Evolutionary conservation across 1,284 basidiomycete species (phyloP).

Genomic region (Hymenochaete sp.): DNA sequence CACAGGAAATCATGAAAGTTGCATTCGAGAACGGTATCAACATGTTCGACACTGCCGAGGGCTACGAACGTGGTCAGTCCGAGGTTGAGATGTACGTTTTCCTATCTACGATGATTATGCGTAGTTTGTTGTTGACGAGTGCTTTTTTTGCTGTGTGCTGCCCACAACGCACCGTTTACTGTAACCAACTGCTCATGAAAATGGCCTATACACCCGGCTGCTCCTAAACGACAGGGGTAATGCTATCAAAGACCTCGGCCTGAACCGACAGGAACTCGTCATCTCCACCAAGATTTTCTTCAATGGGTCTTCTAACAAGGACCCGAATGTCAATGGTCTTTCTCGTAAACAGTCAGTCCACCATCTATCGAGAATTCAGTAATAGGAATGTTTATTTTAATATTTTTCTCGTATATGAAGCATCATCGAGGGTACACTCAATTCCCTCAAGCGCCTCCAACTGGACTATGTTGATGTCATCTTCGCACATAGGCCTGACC

Average conservation of each 20-base stretch:
- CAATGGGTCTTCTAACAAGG: constrained; percentile 18
- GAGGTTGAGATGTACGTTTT: constrained; percentile 54
- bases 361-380: neutral
- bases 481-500: constrained; percentile 25
- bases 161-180: neutral
- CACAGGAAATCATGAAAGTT: constrained; percentile 18
- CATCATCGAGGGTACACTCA: constrained; percentile 17
- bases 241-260: constrained; percentile 65
- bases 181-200: neutral
- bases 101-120: constrained; percentile 21
- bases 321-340: constrained; percentile 15
- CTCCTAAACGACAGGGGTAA: constrained; percentile 46
- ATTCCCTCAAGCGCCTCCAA: constrained; percentile 22
- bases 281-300: constrained; percentile 65
- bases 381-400: no score
- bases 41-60: constrained; percentile 23
- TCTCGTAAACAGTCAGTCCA: constrained; percentile 12
- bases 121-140: constrained; percentile 13
- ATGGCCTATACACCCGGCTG: neutral
- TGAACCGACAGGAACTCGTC: constrained; percentile 64
- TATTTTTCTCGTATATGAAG: neutral
- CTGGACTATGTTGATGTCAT: constrained; percentile 26
- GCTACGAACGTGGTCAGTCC: constrained; percentile 47
- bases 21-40: constrained; percentile 21
- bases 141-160: neutral